Evolutionary conservation across 768 basidiomycete species (phyloP).

Genomic region (Trametes meyenii): DNA sequence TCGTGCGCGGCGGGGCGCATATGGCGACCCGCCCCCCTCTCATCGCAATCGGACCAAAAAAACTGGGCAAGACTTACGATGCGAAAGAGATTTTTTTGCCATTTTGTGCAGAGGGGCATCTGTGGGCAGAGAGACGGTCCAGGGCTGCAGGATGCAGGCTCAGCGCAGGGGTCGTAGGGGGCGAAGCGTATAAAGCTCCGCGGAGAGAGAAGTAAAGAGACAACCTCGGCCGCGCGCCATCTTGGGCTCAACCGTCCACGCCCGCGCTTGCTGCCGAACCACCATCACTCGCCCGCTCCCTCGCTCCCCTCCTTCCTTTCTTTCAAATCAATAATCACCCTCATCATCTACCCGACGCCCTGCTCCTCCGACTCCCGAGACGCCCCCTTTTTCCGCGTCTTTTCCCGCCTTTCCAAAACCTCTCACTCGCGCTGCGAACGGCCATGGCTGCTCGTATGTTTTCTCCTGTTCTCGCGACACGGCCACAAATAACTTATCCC

Average conservation of each 20-base stretch:
- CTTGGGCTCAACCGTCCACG: background rate
- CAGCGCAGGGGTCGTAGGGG: constrained; percentile 13
- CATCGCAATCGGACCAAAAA: background rate
- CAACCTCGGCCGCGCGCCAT: background rate
- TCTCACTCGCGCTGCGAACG: constrained; percentile 1
- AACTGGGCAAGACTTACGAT: constrained; percentile 25
- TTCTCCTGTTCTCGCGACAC: constrained; percentile 3
- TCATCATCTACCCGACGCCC: background rate
- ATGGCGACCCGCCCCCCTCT: constrained; percentile 4
- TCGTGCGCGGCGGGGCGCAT: constrained; percentile 10
- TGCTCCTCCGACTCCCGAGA: background rate
- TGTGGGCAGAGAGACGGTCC: constrained; percentile 23
- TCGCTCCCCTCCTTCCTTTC: constrained; percentile 11
- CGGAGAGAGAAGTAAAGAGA: background rate
- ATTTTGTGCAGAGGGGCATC: constrained; percentile 28
- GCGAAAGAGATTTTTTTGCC: constrained; percentile 29
- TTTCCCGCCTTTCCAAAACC: background rate
- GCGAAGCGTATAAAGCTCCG: constrained; percentile 25
- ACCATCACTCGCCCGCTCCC: constrained; percentile 6
- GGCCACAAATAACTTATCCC: constrained; percentile 3
- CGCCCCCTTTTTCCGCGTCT: background rate
- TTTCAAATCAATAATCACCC: background rate
- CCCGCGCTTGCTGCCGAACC: background rate
- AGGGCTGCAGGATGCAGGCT: constrained; percentile 22
- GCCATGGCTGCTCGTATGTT: constrained; percentile 27